These are phyloP conservation scores for Kwoniella pini DNA, from an alignment of 768 basidiomycete species.

Conservation along the genomic window DNA sequence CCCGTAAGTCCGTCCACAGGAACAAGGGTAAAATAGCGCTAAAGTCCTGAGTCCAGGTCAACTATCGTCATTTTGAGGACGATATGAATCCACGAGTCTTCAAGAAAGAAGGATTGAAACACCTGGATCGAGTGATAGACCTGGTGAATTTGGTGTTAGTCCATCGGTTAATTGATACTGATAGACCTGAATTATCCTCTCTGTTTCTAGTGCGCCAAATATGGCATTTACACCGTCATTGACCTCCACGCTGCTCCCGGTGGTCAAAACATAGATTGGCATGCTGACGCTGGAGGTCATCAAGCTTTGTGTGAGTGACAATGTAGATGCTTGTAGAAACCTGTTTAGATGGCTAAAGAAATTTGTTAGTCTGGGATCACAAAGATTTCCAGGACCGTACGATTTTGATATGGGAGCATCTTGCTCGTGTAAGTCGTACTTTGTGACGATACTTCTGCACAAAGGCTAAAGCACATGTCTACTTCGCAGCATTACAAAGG, in stretches of 20 bases:
- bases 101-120: constrained; percentile 72
- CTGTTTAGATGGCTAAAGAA: too few relatives aligned
- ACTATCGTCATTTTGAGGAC: constrained; percentile 57
- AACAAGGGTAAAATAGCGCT: constrained; percentile 47
- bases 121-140: constrained; percentile 77
- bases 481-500: constrained; percentile 63
- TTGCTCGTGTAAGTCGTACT: constrained; percentile 58
- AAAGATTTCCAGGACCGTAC: constrained; percentile 78
- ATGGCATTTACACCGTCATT: constrained; percentile 72
- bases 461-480: neutral
- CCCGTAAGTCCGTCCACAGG: constrained; percentile 17
- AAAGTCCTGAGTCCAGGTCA: constrained; percentile 41
- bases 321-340: neutral
- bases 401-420: constrained; percentile 73
- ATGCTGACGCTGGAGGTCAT: constrained; percentile 59
- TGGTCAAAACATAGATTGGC: constrained; percentile 65
- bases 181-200: neutral
- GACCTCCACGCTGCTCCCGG: constrained; percentile 68
- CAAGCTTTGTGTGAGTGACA: constrained; percentile 29
- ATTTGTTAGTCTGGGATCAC: constrained; percentile 68
- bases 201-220: constrained; percentile 64
- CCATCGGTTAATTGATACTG: neutral
- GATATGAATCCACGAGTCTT: constrained; percentile 78
- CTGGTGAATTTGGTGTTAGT: constrained; percentile 44
- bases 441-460: neutral